These are phyloP conservation scores for Lepidium didymum DNA, from an alignment of 345 rosid genomes.

Conservation along the genomic window DNA sequence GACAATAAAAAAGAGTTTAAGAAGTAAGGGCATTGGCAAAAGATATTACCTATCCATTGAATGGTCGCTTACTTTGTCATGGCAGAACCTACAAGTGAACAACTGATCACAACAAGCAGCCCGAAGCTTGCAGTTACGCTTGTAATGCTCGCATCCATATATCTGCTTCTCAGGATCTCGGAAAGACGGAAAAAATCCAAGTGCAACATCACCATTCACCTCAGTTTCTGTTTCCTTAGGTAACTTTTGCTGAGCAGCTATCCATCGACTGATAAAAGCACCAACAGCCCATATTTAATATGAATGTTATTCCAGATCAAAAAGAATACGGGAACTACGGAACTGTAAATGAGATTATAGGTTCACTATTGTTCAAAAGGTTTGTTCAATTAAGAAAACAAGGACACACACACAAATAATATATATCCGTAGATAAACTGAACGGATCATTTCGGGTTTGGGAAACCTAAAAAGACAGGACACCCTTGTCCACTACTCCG, in stretches of 20 bases:
- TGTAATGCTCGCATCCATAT: constrained; percentile 87
- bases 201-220: constrained; percentile 41
- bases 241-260: constrained; percentile 80
- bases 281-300: neutral
- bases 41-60: constrained; percentile 70
- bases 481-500: neutral
- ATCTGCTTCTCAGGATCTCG: constrained; percentile 57
- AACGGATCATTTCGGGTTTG: neutral
- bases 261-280: constrained; percentile 59
- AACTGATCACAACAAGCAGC: constrained; percentile 76
- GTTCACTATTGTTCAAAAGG: neutral
- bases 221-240: constrained; percentile 45
- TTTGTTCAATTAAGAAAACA: neutral
- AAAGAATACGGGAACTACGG: neutral
- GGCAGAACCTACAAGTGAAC: constrained; percentile 76
- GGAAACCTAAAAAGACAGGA: neutral
- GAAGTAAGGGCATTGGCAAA: neutral
- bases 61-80: constrained; percentile 87
- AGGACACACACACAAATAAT: neutral
- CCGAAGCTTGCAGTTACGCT: constrained; percentile 78
- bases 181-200: constrained; percentile 58
- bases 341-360: constrained; percentile 3
- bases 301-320: neutral
- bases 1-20: neutral
- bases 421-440: neutral